Conservation (phyloP, 2,329 filamentous ascomycete genomes). For the Epichloe hybrida region DNA sequence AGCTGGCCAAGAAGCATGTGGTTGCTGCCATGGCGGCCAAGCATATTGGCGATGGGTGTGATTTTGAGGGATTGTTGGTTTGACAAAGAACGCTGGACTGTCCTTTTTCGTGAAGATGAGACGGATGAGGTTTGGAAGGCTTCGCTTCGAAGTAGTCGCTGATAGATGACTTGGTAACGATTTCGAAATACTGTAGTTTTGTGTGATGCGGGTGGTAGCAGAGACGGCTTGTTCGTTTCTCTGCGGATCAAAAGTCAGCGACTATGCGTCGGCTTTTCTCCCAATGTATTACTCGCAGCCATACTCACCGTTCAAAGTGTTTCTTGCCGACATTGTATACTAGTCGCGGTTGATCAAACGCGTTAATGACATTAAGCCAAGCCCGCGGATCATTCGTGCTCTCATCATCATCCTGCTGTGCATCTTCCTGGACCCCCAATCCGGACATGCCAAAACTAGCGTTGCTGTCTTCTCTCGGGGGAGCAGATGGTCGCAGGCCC, state of each 20-base stretch:
- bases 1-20: conserved; percentile 83
- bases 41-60: conserved; percentile 65
- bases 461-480: conserved; percentile 47
- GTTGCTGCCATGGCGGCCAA: conserved; percentile 67
- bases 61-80: conserved; percentile 66
- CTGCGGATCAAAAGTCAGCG: conserved; percentile 20
- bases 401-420: conserved; percentile 38
- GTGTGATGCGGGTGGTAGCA: conserved; percentile 64
- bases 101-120: conserved; percentile 40
- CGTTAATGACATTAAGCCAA: conserved; percentile 73
- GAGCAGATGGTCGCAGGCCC: conserved; percentile 32
- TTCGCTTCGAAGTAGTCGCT: conserved; percentile 83
- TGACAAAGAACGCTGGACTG: conserved; percentile 45
- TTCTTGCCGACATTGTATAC: conserved; percentile 70
- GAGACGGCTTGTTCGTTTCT: conserved; percentile 48
- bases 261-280: not conserved
- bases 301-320: conserved; percentile 64
- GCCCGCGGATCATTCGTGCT: conserved; percentile 54
- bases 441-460: conserved; percentile 49
- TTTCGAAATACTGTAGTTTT: conserved; percentile 82
- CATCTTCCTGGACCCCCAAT: conserved; percentile 38
- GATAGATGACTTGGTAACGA: conserved; percentile 82
- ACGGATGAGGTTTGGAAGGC: conserved; percentile 78
- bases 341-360: conserved; percentile 74
- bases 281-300: not conserved